Base-by-base conservation (phyloP, 2,329 filamentous ascomycete species). In the Phialophora tarda region DNA sequence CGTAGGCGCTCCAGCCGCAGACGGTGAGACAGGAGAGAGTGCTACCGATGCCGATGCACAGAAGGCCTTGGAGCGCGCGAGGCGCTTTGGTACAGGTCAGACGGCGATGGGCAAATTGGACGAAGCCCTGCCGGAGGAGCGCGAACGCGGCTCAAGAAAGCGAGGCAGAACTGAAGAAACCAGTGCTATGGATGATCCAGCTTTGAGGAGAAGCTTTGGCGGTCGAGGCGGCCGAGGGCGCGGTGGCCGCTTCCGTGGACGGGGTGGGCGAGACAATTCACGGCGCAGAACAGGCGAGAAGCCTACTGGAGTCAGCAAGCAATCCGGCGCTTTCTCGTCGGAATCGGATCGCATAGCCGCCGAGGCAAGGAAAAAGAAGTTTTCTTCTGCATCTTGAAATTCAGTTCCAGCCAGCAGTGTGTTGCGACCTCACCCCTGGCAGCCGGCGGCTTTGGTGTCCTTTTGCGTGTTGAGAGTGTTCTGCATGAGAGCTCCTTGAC, bases 361-460 rank as follows among this genome's bases (percentile, higher is more conserved):
- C 70, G 82, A 83, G 66, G 80, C 79, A 62, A 77, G 82, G 71
- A 83, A 81, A 76, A 80, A 81, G 75, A 77, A 80, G 59, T 83
- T 83, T 71, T 76, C 75, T 51, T 57, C 65, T 23, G 59, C 57
- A 17, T 56, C 59, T 21, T 69, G 59, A 67, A 30, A 5, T 24
- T 24, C 38, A 11, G 32, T 11, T 26, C 47, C 41, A 7, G 32
- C n/a, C 24, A 26, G 21, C 11, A 23, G 26, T 23, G 48, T 24
- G 21, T 51, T 23, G 48, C 48, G 14, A 14, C 10, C 6, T 14
- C 10, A 8, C 24, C 48, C 10, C 48, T 14, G 48, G 48, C 3
- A 51, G 3, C 17, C 21, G 48, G 7, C 47, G 21, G 14, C 26
- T 28, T 11, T 51, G 48, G 48, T 28, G 48, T 28, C 48, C 47